Evolutionary conservation across 495 filamentous ascomycete genomes (phyloP).

Genomic region (Hypomontagnella submonticulosa): DNA sequence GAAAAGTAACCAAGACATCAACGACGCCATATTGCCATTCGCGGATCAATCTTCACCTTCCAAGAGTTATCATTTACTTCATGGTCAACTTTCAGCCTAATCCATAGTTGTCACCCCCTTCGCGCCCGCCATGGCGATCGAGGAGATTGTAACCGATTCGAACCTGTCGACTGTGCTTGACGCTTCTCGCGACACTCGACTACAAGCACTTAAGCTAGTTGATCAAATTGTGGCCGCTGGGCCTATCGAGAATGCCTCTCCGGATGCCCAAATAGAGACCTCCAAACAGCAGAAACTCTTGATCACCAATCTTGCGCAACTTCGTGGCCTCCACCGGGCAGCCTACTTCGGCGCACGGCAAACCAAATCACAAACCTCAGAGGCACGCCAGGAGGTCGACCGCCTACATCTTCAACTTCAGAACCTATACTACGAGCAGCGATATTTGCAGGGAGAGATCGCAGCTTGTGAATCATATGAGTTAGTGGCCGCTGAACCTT

Average conservation of each 20-base stretch:
- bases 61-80: too few species aligned
- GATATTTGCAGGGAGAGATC: constrained; percentile 90
- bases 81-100: too few species aligned
- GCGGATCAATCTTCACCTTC: background rate
- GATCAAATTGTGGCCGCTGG: constrained; percentile 55
- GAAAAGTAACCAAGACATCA: too few species aligned
- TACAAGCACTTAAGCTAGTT: constrained; percentile 79
- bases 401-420: constrained; percentile 90
- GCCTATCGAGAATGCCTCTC: constrained; percentile 49
- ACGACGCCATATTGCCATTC: too few species aligned
- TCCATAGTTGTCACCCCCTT: background rate
- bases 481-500: constrained; percentile 64
- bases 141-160: constrained; percentile 75
- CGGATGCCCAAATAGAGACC: constrained; percentile 68
- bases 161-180: constrained; percentile 76
- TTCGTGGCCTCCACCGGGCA: constrained; percentile 84
- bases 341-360: constrained; percentile 83
- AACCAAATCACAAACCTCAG: constrained; percentile 86
- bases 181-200: constrained; percentile 73
- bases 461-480: constrained; percentile 89
- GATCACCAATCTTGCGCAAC: constrained; percentile 78
- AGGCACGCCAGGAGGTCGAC: constrained; percentile 91
- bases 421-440: constrained; percentile 96
- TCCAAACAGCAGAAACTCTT: constrained; percentile 84
- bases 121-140: constrained; percentile 53